Evolutionary conservation across 2,329 filamentous ascomycete genomes (phyloP).

Genomic region (Calcarisporium arbuscula): DNA sequence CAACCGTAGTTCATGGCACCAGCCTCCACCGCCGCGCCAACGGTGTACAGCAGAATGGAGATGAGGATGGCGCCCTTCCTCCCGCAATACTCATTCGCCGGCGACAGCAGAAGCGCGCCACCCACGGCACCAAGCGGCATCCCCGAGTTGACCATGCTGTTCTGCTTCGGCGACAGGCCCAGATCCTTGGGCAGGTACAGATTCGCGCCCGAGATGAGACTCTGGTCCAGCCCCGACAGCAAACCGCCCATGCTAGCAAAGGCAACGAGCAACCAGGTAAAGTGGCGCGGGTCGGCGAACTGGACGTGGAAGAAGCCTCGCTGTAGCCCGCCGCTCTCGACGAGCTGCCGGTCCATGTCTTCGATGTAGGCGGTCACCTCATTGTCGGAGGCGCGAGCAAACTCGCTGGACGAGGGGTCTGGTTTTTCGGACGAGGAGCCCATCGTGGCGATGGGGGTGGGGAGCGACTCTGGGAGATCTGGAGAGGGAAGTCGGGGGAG

Average conservation of each 20-base stretch:
- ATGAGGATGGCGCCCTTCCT: conserved; percentile 64
- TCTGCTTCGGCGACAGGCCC: conserved; percentile 46
- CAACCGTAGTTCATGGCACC: conserved; percentile 58
- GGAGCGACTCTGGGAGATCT: no score
- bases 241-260: conserved; percentile 73
- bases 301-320: conserved; percentile 45
- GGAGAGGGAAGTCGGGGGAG: no score
- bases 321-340: conserved; percentile 22
- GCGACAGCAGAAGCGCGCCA: conserved; percentile 60
- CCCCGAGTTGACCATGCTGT: conserved; percentile 61
- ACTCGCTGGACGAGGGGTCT: conserved; percentile 28
- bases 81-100: conserved; percentile 61
- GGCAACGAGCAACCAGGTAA: conserved; percentile 61
- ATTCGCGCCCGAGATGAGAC: conserved; percentile 65
- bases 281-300: conserved; percentile 56
- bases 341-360: conserved; percentile 35
- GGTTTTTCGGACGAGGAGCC: conserved; percentile 19
- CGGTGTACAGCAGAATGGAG: conserved; percentile 62
- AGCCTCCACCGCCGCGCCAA: conserved; percentile 62
- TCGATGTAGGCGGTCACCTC: conserved; percentile 33
- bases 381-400: conserved; percentile 23
- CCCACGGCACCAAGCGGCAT: conserved; percentile 68
- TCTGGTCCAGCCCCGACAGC: conserved; percentile 66
- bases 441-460: conserved; percentile 2
- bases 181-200: conserved; percentile 58